These are phyloP conservation scores for Sarocladiaceae sp. DNA, from an alignment of 2,329 filamentous ascomycete species.

Conservation along the genomic window DNA sequence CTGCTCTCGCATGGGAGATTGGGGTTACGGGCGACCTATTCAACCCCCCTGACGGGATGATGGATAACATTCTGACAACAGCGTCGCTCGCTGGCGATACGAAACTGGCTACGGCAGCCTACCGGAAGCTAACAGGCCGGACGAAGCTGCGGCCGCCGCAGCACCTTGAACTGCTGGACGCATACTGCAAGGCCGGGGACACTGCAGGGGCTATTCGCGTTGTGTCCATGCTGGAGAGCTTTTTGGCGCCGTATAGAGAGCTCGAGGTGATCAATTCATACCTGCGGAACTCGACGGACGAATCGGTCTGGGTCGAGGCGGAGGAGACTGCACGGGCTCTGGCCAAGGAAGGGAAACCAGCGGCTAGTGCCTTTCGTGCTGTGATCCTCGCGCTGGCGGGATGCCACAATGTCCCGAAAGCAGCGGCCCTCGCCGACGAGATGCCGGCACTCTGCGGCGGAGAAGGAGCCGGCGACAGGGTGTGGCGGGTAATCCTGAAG, in stretches of 20 bases:
- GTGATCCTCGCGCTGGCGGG: too few species aligned
- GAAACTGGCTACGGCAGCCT: slow-evolving; percentile 62
- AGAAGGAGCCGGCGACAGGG: too few species aligned
- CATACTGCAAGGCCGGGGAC: slow-evolving; percentile 57
- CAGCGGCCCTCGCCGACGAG: too few species aligned
- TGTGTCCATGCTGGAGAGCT: slow-evolving; percentile 64
- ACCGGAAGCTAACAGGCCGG: slow-evolving; percentile 38
- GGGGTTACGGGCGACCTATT: slow-evolving; percentile 44
- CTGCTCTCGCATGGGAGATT: slow-evolving; percentile 64
- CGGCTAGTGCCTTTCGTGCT: too few species aligned
- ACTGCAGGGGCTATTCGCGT: slow-evolving; percentile 61
- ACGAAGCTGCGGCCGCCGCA: slow-evolving; percentile 58
- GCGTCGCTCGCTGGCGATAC: slow-evolving; percentile 65
- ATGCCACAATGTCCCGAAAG: too few species aligned
- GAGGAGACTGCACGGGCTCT: too few species aligned
- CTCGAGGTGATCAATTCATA: too few species aligned
- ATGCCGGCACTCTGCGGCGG: too few species aligned
- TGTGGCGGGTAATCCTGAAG: too few species aligned
- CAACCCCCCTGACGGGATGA: slow-evolving; percentile 50
- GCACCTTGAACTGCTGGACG: slow-evolving; percentile 72
- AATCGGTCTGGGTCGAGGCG: too few species aligned
- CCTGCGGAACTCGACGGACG: too few species aligned
- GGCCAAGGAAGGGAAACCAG: too few species aligned
- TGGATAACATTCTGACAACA: slow-evolving; percentile 63
- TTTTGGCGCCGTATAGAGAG: slow-evolving; percentile 14